These are phyloP conservation scores for Fraxinus excelsior DNA, from an alignment of 257 asterid genomes.

Conservation along the genomic window DNA sequence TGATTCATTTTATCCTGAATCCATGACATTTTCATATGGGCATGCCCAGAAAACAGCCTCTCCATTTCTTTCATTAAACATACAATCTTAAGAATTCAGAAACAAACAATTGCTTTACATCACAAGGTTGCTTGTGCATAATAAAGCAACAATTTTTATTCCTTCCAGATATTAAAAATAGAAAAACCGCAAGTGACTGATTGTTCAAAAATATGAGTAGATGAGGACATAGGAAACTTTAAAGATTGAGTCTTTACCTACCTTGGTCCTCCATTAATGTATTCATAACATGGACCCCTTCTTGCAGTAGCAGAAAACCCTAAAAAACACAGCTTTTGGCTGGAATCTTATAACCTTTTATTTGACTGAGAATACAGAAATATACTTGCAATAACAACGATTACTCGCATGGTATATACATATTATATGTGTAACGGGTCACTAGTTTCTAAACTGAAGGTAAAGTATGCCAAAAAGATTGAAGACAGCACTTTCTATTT, in stretches of 20 bases:
- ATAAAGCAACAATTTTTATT: conserved; percentile 22
- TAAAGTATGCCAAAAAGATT: conserved; percentile 24
- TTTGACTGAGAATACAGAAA: conserved; percentile 20
- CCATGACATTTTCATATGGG: conserved; percentile 64
- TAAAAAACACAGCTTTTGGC: conserved; percentile 33
- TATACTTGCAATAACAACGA: conserved; percentile 28
- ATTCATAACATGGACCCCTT: conserved; percentile 38
- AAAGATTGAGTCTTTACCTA: conserved; percentile 59
- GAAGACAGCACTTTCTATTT: conserved; percentile 32
- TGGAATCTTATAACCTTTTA: conserved; percentile 46
- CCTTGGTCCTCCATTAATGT: conserved; percentile 47
- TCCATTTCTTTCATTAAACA: conserved; percentile 41
- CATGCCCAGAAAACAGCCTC: conserved; percentile 43
- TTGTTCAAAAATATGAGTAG: conserved; percentile 34
- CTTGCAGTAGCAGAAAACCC: conserved; percentile 62
- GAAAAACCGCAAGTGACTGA: conserved; percentile 18
- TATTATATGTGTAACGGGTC: conserved; percentile 15
- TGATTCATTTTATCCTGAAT: conserved; percentile 42
- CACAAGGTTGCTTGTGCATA: conserved; percentile 1
- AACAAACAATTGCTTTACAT: neutral
- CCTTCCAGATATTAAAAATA: neutral
- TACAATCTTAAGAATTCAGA: conserved; percentile 35
- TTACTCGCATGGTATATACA: neutral
- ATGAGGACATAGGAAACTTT: conserved; percentile 45
- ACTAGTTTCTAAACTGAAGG: conserved; percentile 28